A percentile compares a stretch with the other conserved stretches of the same genome.
Evolutionary conservation across 108 stramenopile genomes (phyloP).

Genomic region (Skeletonema marinoi): DNA sequence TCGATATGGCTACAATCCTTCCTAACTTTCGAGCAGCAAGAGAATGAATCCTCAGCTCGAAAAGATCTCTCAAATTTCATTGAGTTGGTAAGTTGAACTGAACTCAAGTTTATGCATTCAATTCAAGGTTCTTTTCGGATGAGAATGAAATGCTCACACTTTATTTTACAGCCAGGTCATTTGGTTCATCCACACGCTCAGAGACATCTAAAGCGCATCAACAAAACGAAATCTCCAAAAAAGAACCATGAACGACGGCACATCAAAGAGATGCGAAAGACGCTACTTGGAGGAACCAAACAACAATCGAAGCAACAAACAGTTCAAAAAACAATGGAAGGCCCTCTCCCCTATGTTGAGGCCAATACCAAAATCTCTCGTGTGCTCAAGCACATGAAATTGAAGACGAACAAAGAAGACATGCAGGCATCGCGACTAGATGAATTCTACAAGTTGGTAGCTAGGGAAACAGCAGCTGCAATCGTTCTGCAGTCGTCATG

Average conservation of each 20-base stretch:
- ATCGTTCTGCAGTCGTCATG: constrained; percentile 39
- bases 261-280: constrained; percentile 21
- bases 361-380: constrained; percentile 44
- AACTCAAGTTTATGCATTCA: too few relatives aligned
- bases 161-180: too few relatives aligned
- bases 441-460: constrained; percentile 34
- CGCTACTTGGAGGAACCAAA: neutral
- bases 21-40: constrained; percentile 18
- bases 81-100: too few relatives aligned
- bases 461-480: constrained; percentile 38
- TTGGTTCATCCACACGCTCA: constrained; percentile 37
- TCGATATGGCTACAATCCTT: constrained; percentile 27
- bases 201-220: constrained; percentile 20
- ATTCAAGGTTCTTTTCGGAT: too few relatives aligned
- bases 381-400: constrained; percentile 34
- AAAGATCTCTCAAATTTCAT: constrained; percentile 29
- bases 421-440: constrained; percentile 40
- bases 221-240: neutral
- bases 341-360: constrained; percentile 35
- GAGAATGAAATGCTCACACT: too few relatives aligned
- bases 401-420: constrained; percentile 25
- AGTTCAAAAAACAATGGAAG: neutral
- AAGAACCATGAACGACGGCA: constrained; percentile 14
- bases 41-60: constrained; percentile 27
- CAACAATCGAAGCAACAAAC: neutral